Conservation (phyloP, 257 asterid species). For the Paraleonurus japonicus region DNA sequence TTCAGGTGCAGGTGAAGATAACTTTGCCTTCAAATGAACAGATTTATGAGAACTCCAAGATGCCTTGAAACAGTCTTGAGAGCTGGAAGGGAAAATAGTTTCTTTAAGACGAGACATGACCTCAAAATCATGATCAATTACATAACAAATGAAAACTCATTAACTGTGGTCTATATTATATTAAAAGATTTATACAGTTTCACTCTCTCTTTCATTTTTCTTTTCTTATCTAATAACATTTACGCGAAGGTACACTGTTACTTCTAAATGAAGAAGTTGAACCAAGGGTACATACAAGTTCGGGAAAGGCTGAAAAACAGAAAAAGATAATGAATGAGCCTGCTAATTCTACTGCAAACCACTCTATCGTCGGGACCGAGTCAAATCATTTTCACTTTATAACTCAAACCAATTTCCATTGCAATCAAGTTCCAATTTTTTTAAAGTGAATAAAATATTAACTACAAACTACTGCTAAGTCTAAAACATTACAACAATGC, state of each 20-base stretch:
- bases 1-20: constrained; percentile 45
- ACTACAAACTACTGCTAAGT: not conserved
- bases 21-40: constrained; percentile 72
- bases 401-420: constrained; percentile 1
- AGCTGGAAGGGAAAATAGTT: constrained; percentile 38
- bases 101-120: constrained; percentile 18
- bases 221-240: not conserved
- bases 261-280: constrained; percentile 7
- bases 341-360: not conserved
- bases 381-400: not conserved
- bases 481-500: constrained; percentile 2
- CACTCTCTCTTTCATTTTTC: not conserved
- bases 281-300: not conserved
- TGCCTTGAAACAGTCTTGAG: constrained; percentile 96
- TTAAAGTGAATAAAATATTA: not conserved
- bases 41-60: constrained; percentile 94
- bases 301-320: not conserved
- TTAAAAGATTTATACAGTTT: not conserved
- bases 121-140: not conserved
- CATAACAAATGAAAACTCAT: not conserved
- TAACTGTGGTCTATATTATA: not conserved
- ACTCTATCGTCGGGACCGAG: not conserved
- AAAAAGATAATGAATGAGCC: not conserved
- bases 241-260: not conserved
- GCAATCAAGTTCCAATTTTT: not conserved